Evolutionary conservation across 1,284 basidiomycete species (phyloP), one percentile per base, ranked within the genome.

Genomic region (Kwoniella shivajii): DNA sequence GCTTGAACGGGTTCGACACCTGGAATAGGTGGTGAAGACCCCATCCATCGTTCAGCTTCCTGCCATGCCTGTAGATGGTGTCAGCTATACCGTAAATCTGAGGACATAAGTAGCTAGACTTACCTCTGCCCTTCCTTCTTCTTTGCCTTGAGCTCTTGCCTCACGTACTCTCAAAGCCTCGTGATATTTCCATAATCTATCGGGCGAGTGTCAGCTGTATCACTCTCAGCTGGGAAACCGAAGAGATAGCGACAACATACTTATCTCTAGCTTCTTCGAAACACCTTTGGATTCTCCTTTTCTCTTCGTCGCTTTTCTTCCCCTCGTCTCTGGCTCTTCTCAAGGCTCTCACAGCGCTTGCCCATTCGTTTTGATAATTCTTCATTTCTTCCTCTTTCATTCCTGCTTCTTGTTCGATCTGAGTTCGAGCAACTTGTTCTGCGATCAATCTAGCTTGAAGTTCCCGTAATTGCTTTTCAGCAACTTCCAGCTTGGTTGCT

Each of bases 31-130:
- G 73, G 74, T 6, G 61, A 59, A 24, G 50, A 59, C 11, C 67
- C 66, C 71, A 76, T 73, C 74, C 72, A 77, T 44, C 71, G 56
- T 59, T 71, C 73, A 10, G 73, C 73, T 56, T 75, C 74, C 55
- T 74, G 62, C 64, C 71, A 78, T 33, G 74, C 74, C 72, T 75
- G 47, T 38, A 36, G 6, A 39, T n/a, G 11, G 33, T 4, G 37
- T 65, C 50, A 65, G 65, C 54, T 50, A 24, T 3, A 16, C n/a
- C 22, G 20, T 20, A 13, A 2, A n/a, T n/a, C 1, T 54, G 13
- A 20, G 20, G 4, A 11, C 13, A 4, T 26, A 29, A 39, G 24
- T 2, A 49, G 26, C 41, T 10, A 16, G 14, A 61, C 71, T 22
- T 30, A 74, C 72, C 62, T 76, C 75, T 6, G 65, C 58, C 18